Conservation (phyloP, 1,284 basidiomycete genomes). For the Apiotrichum gracile region DNA sequence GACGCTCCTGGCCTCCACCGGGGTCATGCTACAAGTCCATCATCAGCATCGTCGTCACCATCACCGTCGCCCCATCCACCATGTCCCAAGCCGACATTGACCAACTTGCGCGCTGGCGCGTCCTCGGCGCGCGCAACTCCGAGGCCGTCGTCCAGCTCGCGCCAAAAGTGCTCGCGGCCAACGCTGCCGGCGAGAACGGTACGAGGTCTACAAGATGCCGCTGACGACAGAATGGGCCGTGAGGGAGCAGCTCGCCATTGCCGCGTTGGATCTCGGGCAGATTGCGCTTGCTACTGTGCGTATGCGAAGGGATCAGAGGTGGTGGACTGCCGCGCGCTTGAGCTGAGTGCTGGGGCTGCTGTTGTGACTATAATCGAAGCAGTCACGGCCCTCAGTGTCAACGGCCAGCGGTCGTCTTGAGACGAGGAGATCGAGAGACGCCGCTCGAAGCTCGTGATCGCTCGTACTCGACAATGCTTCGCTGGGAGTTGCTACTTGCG, state of each 20-base stretch:
- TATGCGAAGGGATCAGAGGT: too few species aligned
- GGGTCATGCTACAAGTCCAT: background rate
- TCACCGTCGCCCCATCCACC: background rate
- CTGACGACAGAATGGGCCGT: conserved; percentile 66
- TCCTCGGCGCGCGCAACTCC: conserved; percentile 62
- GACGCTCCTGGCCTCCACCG: background rate
- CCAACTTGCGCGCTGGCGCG: conserved; percentile 62
- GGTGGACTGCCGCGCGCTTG: too few species aligned
- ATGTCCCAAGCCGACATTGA: conserved; percentile 53
- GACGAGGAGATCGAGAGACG: too few species aligned
- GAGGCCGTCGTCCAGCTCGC: conserved; percentile 66
- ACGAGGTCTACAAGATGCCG: too few species aligned
- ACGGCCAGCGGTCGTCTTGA: too few species aligned
- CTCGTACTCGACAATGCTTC: too few species aligned
- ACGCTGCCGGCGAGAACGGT: conserved; percentile 36
- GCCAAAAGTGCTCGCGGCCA: conserved; percentile 52
- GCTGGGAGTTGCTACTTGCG: too few species aligned
- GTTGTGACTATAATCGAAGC: too few species aligned
- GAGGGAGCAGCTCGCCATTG: conserved; percentile 79
- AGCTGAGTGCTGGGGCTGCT: too few species aligned
- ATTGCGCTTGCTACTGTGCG: conserved; percentile 76
- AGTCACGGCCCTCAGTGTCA: too few species aligned
- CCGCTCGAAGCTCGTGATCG: too few species aligned
- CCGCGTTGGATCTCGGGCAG: conserved; percentile 75
- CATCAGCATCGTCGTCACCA: background rate